These are phyloP conservation scores for Xylaria palmicola DNA, from an alignment of 495 filamentous ascomycete species.

Conservation along the genomic window DNA sequence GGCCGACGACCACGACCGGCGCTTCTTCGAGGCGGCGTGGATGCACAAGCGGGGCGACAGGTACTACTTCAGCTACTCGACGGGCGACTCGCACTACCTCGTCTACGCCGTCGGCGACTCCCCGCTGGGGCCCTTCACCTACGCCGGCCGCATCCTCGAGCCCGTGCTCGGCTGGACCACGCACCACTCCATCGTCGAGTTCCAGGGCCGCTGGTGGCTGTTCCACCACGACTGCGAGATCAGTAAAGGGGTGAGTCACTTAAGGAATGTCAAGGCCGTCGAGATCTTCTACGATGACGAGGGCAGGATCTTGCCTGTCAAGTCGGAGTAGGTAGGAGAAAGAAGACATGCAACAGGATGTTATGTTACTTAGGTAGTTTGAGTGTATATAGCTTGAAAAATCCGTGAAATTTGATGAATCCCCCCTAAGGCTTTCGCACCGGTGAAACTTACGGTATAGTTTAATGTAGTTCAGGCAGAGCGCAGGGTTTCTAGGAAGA, in stretches of 20 bases:
- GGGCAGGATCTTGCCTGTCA: constrained; percentile 53
- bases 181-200: constrained; percentile 75
- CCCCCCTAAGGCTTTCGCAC: too few species aligned
- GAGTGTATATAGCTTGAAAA: constrained; percentile 1
- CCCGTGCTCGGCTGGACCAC: constrained; percentile 78
- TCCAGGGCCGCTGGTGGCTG: constrained; percentile 64
- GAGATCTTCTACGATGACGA: constrained; percentile 69
- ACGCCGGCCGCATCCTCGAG: constrained; percentile 67
- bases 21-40: constrained; percentile 81
- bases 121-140: constrained; percentile 69
- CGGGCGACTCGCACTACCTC: constrained; percentile 72
- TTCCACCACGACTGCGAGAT: constrained; percentile 73
- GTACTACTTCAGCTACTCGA: constrained; percentile 78
- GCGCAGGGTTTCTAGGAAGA: too few species aligned
- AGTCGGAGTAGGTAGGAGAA: constrained; percentile 22
- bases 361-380: background rate
- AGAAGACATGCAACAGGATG: background rate
- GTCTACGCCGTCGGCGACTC: constrained; percentile 59
- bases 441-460: too few species aligned
- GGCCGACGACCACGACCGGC: constrained; percentile 65
- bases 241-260: constrained; percentile 60
- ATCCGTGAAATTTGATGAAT: background rate
- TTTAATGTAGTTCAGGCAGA: too few species aligned
- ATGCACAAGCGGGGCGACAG: constrained; percentile 63
- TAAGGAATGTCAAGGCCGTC: constrained; percentile 67